Conservation (phyloP, 2,329 filamentous ascomycete genomes). For the Cytospora schulzeri region DNA sequence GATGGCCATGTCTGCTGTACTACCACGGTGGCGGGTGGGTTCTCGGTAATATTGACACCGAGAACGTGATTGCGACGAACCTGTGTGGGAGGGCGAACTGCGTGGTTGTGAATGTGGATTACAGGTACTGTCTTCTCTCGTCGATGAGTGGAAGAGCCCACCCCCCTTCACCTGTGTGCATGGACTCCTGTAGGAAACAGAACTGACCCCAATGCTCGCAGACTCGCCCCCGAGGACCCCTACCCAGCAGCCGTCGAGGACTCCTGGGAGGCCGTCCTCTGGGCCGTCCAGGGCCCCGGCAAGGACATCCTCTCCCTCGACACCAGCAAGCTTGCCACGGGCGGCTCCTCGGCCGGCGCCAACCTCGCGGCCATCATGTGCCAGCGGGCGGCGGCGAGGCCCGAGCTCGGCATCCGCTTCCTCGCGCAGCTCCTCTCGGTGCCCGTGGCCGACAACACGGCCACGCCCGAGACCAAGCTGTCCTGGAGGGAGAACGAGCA, state of each 20-base stretch:
- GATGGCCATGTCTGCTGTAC: conserved; percentile 60
- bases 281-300: conserved; percentile 38
- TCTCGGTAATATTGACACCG: conserved; percentile 58
- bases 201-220: conserved; percentile 25
- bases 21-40: conserved; percentile 64
- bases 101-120: conserved; percentile 59
- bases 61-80: conserved; percentile 59
- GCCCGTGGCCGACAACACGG: conserved; percentile 61
- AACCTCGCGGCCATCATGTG: conserved; percentile 34
- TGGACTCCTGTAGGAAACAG: neutral
- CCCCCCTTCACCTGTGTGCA: no score
- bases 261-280: conserved; percentile 57
- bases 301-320: conserved; percentile 42
- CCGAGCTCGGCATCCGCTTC: conserved; percentile 37
- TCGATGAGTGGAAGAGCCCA: no score
- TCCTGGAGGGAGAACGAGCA: conserved; percentile 55
- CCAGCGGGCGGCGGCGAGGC: conserved; percentile 28
- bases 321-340: conserved; percentile 32
- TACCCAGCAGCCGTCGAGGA: conserved; percentile 61
- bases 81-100: conserved; percentile 51
- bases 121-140: conserved; percentile 45
- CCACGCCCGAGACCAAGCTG: conserved; percentile 43
- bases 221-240: conserved; percentile 58
- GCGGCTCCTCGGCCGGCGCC: conserved; percentile 36
- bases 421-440: conserved; percentile 56